Conservation (phyloP, 2,329 filamentous ascomycete genomes). For the Talaromyces verruculosus region DNA sequence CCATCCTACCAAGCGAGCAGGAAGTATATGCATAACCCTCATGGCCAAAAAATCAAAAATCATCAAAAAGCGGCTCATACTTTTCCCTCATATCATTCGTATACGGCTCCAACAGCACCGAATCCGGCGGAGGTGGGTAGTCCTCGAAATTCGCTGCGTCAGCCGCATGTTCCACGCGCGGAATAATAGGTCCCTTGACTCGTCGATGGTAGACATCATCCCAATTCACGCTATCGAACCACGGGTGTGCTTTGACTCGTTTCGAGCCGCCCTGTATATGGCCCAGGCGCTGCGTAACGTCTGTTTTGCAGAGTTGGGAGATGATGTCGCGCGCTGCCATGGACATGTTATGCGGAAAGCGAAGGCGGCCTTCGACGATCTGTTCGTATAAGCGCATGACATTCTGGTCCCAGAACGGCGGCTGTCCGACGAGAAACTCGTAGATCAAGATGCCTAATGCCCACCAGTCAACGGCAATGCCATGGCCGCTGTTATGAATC, state of each 20-base stretch:
- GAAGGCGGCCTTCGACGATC: conserved; percentile 63
- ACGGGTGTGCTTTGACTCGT: conserved; percentile 61
- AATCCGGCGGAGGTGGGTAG: conserved; percentile 59
- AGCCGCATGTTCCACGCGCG: conserved; percentile 58
- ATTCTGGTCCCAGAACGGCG: conserved; percentile 68
- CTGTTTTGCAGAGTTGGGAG: conserved; percentile 61
- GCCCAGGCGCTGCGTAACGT: conserved; percentile 62
- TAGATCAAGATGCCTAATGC: conserved; percentile 66
- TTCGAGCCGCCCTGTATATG: conserved; percentile 61
- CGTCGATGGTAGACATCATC: conserved; percentile 61
- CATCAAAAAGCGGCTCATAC: conserved; percentile 61
- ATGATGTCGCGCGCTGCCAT: conserved; percentile 62
- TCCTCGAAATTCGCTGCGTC: conserved; percentile 67
- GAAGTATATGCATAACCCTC: background rate
- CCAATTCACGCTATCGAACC: conserved; percentile 63
- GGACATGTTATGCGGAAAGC: conserved; percentile 61
- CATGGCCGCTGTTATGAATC: conserved; percentile 64
- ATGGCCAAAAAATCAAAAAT: conserved; percentile 51
- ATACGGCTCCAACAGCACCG: conserved; percentile 53
- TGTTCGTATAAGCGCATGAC: conserved; percentile 69
- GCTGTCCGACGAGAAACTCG: conserved; percentile 66
- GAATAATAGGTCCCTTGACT: conserved; percentile 62
- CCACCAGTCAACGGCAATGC: conserved; percentile 69
- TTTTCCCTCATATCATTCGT: conserved; percentile 61
- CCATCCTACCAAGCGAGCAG: background rate